phyloP scores from a whole-genome alignment of 768 basidiomycete species.

The Cantharellus cinnabarinus region DNA sequence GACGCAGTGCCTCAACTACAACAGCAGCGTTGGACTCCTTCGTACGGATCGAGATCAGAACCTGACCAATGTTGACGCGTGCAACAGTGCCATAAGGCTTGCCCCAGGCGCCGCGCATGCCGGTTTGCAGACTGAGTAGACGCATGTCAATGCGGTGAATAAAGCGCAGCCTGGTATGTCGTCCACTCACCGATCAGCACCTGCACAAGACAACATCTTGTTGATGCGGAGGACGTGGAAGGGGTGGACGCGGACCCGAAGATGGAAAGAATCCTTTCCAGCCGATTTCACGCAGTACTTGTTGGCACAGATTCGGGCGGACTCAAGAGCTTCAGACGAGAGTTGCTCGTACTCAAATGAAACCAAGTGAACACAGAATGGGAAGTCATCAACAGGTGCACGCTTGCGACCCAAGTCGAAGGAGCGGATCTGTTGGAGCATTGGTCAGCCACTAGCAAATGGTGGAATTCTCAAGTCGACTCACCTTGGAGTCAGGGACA shows the following conservation, averaged over 20 bases:
- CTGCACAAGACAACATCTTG: conserved; percentile 99
- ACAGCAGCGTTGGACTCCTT: conserved; percentile 74
- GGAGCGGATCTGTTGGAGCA: conserved; percentile 61
- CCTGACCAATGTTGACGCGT: conserved; percentile 92
- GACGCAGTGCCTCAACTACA: conserved; percentile 91
- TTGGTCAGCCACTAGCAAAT: neutral
- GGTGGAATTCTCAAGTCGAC: conserved; percentile 4
- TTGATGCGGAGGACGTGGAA: conserved; percentile 99
- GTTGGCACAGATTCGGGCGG: conserved; percentile 98
- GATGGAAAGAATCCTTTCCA: conserved; percentile 97
- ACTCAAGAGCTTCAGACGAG: conserved; percentile 88
- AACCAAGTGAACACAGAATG: conserved; percentile 89
- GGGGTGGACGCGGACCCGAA: conserved; percentile 91
- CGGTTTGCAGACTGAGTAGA: conserved; percentile 54
- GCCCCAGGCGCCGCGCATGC: conserved; percentile 99
- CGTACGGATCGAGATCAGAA: conserved; percentile 79
- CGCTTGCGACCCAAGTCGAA: conserved; percentile 93
- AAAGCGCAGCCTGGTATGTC: neutral
- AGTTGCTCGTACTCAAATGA: conserved; percentile 98
- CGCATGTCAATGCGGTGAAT: neutral
- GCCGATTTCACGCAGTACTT: conserved; percentile 97
- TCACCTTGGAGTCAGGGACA: conserved; percentile 87
- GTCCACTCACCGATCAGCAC: conserved; percentile 69
- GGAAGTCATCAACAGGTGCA: conserved; percentile 94
- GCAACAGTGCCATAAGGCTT: conserved; percentile 94